Percentiles rank a stretch among this genome's conserved stretches.
phyloP scores from a whole-genome alignment of 768 basidiomycete species.

The Leccinum barrowsii region DNA sequence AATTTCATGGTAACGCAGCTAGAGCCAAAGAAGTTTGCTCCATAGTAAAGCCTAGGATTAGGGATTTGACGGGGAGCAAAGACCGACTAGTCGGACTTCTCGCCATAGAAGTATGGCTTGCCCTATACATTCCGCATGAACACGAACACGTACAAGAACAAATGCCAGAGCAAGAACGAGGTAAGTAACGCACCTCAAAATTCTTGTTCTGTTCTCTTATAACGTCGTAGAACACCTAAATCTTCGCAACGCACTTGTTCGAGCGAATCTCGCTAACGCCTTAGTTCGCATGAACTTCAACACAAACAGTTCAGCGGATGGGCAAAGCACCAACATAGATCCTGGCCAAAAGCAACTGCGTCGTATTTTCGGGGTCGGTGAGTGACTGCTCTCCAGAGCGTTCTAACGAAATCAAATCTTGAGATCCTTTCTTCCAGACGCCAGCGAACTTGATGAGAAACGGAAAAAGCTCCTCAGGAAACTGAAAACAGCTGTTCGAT shows the following conservation, averaged over 20 bases:
- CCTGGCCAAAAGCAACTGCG: neutral
- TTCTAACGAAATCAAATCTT: neutral
- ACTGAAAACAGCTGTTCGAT: slow-evolving; percentile 5
- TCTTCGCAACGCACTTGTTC: slow-evolving; percentile 5
- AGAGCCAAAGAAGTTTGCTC: neutral
- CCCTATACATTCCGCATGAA: slow-evolving; percentile 4
- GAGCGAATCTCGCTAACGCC: slow-evolving; percentile 19
- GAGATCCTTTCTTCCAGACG: slow-evolving; percentile 2
- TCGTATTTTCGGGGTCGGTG: slow-evolving; percentile 20
- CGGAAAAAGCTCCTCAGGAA: slow-evolving; percentile 13
- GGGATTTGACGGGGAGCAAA: slow-evolving; percentile 10
- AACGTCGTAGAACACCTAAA: slow-evolving; percentile 9
- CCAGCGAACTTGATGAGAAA: neutral
- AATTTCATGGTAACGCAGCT: neutral
- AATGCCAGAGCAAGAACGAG: neutral
- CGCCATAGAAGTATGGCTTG: slow-evolving; percentile 20
- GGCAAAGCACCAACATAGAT: neutral
- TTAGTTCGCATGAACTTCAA: slow-evolving; percentile 9
- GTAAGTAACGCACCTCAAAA: neutral
- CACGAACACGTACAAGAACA: neutral
- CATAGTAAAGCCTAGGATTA: slow-evolving; percentile 12
- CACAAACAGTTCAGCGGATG: neutral
- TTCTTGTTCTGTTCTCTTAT: neutral
- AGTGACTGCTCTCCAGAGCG: neutral
- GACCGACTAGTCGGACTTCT: slow-evolving; percentile 14